These are phyloP conservation scores for Pneumocystis oryctolagi DNA, from an alignment of 1,139 yeast species.

Conservation along the genomic window DNA sequence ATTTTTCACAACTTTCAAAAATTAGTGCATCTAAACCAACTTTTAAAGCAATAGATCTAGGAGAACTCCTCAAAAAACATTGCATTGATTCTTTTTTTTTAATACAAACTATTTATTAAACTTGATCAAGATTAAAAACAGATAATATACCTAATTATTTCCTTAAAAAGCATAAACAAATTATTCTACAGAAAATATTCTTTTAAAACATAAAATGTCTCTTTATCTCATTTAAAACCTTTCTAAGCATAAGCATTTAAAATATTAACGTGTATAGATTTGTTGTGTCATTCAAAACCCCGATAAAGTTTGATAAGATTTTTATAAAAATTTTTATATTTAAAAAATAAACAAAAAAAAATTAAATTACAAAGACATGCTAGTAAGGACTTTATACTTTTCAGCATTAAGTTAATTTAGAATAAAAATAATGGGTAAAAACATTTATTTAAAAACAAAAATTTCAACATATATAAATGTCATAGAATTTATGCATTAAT, in stretches of 20 bases:
- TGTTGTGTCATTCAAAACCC: neutral
- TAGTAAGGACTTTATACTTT: neutral
- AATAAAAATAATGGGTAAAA: neutral
- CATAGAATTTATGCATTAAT: neutral
- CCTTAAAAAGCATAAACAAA: neutral
- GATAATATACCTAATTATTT: neutral
- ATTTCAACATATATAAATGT: neutral
- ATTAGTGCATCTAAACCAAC: conserved; percentile 37
- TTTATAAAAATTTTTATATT: neutral
- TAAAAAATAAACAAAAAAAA: neutral
- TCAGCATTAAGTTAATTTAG: neutral
- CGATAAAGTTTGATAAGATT: neutral
- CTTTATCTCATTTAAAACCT: neutral
- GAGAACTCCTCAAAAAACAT: conserved; percentile 17
- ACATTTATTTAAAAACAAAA: neutral
- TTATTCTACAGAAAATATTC: neutral
- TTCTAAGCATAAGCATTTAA: neutral
- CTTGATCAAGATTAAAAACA: neutral
- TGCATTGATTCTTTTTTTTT: neutral
- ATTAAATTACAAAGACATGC: neutral
- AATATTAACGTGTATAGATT: neutral
- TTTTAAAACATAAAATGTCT: neutral
- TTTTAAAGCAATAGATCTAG: conserved; percentile 41
- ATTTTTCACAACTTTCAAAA: conserved; percentile 23
- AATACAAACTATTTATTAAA: neutral